A percentile compares a stretch with the other conserved stretches of the same genome.
phyloP scores from a whole-genome alignment of 1,139 yeast genomes.

The Diutina neorugosa region DNA sequence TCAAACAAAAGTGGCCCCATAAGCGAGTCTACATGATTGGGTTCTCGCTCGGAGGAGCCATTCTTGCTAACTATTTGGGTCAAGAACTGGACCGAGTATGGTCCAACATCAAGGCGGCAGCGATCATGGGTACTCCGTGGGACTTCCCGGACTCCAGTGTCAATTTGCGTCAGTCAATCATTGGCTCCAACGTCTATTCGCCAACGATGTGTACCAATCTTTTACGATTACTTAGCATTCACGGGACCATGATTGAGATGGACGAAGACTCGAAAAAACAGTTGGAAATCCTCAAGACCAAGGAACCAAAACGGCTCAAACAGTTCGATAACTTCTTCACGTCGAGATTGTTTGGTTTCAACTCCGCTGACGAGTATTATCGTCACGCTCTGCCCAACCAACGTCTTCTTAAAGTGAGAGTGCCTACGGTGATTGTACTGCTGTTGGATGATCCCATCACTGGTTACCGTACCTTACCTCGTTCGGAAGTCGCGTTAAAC shows the following conservation, averaged over 20 bases:
- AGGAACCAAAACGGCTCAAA: slow-evolving; percentile 7
- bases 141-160: slow-evolving; percentile 20
- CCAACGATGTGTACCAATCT: slow-evolving; percentile 43
- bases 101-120: slow-evolving; percentile 33
- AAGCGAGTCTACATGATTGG: slow-evolving; percentile 41
- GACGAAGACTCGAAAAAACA: slow-evolving; percentile 19
- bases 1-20: slow-evolving; percentile 34
- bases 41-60: slow-evolving; percentile 47
- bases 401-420: slow-evolving; percentile 35
- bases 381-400: slow-evolving; percentile 11
- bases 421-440: slow-evolving; percentile 38
- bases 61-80: slow-evolving; percentile 42
- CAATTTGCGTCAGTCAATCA: slow-evolving; percentile 24
- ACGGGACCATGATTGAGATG: slow-evolving; percentile 15
- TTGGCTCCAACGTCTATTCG: slow-evolving; percentile 39
- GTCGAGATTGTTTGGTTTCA: slow-evolving; percentile 2
- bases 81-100: slow-evolving; percentile 30
- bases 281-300: slow-evolving; percentile 19
- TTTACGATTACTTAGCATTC: slow-evolving; percentile 29
- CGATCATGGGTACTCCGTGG: slow-evolving; percentile 21
- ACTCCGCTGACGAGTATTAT: slow-evolving; percentile 12
- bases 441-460: slow-evolving; percentile 49
- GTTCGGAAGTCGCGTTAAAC: slow-evolving; percentile 44
- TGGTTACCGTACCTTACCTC: slow-evolving; percentile 45
- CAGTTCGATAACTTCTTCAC: slow-evolving; percentile 4